Evolutionary conservation across 805 yeast species (phyloP), one percentile per base, ranked within the genome.

Genomic region (Starmerella stigmatis): DNA sequence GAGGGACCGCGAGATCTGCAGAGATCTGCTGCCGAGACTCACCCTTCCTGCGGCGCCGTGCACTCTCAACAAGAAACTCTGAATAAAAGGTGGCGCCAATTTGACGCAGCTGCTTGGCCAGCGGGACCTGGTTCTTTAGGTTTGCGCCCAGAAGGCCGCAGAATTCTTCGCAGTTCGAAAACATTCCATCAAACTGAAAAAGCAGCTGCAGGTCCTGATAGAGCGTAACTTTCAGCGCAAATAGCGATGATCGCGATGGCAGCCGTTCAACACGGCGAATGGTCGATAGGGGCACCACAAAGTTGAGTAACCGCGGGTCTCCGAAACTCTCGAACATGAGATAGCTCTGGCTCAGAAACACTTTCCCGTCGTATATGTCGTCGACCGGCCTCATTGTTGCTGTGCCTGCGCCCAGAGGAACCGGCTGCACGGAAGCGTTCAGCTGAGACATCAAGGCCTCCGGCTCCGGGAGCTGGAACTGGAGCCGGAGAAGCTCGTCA

Each of bases 221-320:
- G 2, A 94, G 75, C 5, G 74, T 70, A 12, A 89, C 64, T n/a
- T 78, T 67, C 16, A 92, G 69, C 1, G 94, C 86, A 64, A 86
- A 83, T 16, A 83, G 79, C 59, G 79, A 82, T 1, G 83, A 71
- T 45, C 78, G 71, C 1, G 85, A 71, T 10, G 94, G 94, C 17
- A 86, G 71, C 43, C 96, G 71, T 60, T 89, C 96, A 15, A 92
- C 94, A 50, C 86, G 79, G 57, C 81, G 78, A 30, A 92, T 66
- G 1, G 94, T 76, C 1, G 88, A 76, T 33, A 92, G 64, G 50
- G 89, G 92, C 23, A 89, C 55, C 3, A 72, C 72, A 57, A 89
- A 74, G 5, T 76, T 72, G 59, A 92, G 81, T 36, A 78, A 73
- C 45, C 76, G 70, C 38, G 72, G 70, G 55, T 86, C 94, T 54